These are phyloP conservation scores for Starmerella stigmatis DNA, from an alignment of 805 yeast genomes.

Conservation along the genomic window DNA sequence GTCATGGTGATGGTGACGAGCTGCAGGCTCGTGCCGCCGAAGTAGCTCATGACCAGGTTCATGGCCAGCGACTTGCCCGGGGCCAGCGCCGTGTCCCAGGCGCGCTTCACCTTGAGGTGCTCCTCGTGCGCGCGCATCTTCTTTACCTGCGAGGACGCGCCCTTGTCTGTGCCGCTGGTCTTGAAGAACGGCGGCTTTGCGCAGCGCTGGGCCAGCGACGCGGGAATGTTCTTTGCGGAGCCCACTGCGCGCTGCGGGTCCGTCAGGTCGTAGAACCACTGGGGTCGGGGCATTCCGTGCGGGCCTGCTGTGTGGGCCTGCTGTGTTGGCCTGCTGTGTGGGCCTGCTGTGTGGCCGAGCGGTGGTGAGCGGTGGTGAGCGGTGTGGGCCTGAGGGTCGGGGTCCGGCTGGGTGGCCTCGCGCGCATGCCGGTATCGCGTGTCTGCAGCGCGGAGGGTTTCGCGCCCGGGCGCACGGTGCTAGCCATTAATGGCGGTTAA, in stretches of 20 bases:
- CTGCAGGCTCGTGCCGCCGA: slow-evolving; percentile 85
- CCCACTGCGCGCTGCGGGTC: slow-evolving; percentile 22
- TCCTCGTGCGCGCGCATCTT: slow-evolving; percentile 21
- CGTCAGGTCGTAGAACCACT: slow-evolving; percentile 27
- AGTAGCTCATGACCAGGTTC: slow-evolving; percentile 81
- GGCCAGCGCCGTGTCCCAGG: slow-evolving; percentile 75
- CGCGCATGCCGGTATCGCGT: too few species aligned
- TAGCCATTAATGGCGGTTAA: slow-evolving; percentile 16
- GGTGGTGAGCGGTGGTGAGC: too few species aligned
- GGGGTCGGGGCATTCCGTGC: slow-evolving; percentile 17
- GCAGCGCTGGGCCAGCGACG: slow-evolving; percentile 11
- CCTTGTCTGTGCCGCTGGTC: slow-evolving; percentile 1
- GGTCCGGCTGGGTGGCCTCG: too few species aligned
- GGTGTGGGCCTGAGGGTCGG: too few species aligned
- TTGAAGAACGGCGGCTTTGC: slow-evolving; percentile 12
- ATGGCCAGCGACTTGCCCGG: slow-evolving; percentile 84
- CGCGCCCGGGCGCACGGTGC: too few species aligned
- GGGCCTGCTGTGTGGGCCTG: not conserved
- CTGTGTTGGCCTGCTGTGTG: not conserved
- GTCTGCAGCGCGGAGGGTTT: too few species aligned
- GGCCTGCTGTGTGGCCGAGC: too few species aligned
- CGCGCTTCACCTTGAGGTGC: slow-evolving; percentile 41
- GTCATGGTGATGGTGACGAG: slow-evolving; percentile 88
- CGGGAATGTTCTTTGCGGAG: slow-evolving; percentile 3
- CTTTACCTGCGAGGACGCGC: slow-evolving; percentile 9